Evolutionary conservation across 2,329 filamentous ascomycete species (phyloP).

Genomic region (Didymella pomorum): DNA sequence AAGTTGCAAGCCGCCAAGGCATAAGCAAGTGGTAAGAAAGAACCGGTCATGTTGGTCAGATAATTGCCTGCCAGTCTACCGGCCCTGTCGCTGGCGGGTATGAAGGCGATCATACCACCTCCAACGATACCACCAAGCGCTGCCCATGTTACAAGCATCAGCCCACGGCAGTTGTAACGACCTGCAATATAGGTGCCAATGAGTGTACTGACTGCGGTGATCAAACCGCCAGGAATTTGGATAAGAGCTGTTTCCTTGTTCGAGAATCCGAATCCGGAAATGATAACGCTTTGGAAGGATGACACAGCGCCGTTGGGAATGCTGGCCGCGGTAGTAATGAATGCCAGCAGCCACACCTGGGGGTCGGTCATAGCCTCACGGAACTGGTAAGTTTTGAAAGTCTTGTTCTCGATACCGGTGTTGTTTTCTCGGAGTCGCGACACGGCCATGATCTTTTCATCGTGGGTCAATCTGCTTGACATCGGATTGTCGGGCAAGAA

Average conservation of each 20-base stretch:
- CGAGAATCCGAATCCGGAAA: slow-evolving; percentile 37
- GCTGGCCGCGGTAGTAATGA: slow-evolving; percentile 41
- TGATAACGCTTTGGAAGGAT: slow-evolving; percentile 35
- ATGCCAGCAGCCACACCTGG: slow-evolving; percentile 48
- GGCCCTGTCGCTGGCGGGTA: slow-evolving; percentile 23
- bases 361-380: slow-evolving; percentile 57
- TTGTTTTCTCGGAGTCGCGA: slow-evolving; percentile 56
- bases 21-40: slow-evolving; percentile 42
- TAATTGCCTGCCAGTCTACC: slow-evolving; percentile 49
- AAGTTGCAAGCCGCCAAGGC: slow-evolving; percentile 59
- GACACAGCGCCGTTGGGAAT: slow-evolving; percentile 52
- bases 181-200: slow-evolving; percentile 35
- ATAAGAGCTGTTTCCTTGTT: slow-evolving; percentile 45
- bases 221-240: slow-evolving; percentile 35
- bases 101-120: slow-evolving; percentile 32
- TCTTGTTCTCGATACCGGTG: slow-evolving; percentile 60
- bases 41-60: slow-evolving; percentile 56
- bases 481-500: slow-evolving; percentile 61
- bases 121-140: slow-evolving; percentile 33
- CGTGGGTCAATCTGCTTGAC: slow-evolving; percentile 29
- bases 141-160: slow-evolving; percentile 29
- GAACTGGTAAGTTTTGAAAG: slow-evolving; percentile 57
- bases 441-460: slow-evolving; percentile 41
- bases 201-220: slow-evolving; percentile 36
- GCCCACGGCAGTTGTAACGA: slow-evolving; percentile 34